Evolutionary conservation across 139 green algal species (phyloP), one percentile per base, ranked within the genome.

Genomic region (Ulvella scutata): DNA sequence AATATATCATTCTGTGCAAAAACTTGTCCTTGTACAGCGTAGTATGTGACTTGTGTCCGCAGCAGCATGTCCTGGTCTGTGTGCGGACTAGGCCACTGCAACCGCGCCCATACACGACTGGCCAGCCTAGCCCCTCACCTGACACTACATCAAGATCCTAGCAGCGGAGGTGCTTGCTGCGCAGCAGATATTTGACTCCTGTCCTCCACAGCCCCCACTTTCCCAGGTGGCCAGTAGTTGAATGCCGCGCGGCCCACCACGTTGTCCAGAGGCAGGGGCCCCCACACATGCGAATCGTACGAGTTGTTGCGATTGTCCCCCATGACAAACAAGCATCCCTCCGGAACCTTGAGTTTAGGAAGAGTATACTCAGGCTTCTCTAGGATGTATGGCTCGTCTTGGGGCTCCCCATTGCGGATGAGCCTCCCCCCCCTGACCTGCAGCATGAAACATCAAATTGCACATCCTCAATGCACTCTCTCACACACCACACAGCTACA

Each of bases 251-350:
- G 82, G 2, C 92, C 92, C 21, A 95, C 75, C 29, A 97, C 88
- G 76, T 96, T 96, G 60, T 96, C 82, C 31, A 77, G 74, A 0
- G 93, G 92, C 62, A 99, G 82, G 0, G 94, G 92, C 1, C 94
- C 94, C 94, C 94, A 98, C 20, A 98, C 74, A 84, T 99, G 94
- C 2, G 86, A 93, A 81, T 99, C 94, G 77, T 97, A 99, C 75
- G 85, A 94, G 89, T 99, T 98, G 89, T 99, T 99, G 72, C 94
- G 87, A 86, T 99, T 99, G 87, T 99, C 94, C 34, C 94, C 94
- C 89, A 97, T 95, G 4, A 98, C 92, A 85, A 98, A 98, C 13
- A 97, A 86, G 72, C 91, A 80, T 2, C 84, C 86, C 13, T 83
- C 76, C 0, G 93, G 93, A 34, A 98, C 86, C 43, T 80, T 79